Evolutionary conservation across 768 basidiomycete genomes (phyloP).

Genomic region (Podaxis carcinomalis): DNA sequence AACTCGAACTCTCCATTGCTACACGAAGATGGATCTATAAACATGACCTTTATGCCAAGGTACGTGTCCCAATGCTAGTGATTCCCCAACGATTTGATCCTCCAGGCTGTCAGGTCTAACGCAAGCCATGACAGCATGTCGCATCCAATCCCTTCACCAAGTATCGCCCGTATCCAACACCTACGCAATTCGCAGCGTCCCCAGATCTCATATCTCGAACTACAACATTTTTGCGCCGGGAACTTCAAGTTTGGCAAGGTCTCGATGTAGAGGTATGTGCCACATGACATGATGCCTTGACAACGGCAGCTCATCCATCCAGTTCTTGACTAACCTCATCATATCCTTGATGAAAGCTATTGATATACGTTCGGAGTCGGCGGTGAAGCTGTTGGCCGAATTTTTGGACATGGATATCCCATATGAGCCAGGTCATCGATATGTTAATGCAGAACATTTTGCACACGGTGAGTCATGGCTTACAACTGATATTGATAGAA

Average conservation of each 20-base stretch:
- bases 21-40: conserved; percentile 78
- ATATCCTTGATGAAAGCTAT: conserved; percentile 89
- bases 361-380: conserved; percentile 87
- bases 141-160: conserved; percentile 84
- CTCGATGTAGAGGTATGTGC: conserved; percentile 81
- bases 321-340: conserved; percentile 89
- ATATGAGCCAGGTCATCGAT: conserved; percentile 51
- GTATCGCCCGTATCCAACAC: conserved; percentile 88
- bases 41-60: conserved; percentile 82
- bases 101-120: conserved; percentile 11
- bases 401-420: conserved; percentile 78
- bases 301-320: conserved; percentile 16
- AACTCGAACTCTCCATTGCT: conserved; percentile 69
- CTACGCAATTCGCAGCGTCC: conserved; percentile 77
- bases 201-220: conserved; percentile 72
- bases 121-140: conserved; percentile 58
- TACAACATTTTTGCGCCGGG: conserved; percentile 77
- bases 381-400: conserved; percentile 79
- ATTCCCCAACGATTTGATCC: not conserved
- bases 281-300: conserved; percentile 3
- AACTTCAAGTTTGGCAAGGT: conserved; percentile 82
- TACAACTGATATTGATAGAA: not conserved
- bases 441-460: conserved; percentile 85
- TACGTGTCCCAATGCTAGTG: conserved; percentile 27
- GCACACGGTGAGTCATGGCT: conserved; percentile 70